Evolutionary conservation across 2,329 filamentous ascomycete species (phyloP), one percentile per base, ranked within the genome.

Genomic region (Akanthomyces uredinophilus): DNA sequence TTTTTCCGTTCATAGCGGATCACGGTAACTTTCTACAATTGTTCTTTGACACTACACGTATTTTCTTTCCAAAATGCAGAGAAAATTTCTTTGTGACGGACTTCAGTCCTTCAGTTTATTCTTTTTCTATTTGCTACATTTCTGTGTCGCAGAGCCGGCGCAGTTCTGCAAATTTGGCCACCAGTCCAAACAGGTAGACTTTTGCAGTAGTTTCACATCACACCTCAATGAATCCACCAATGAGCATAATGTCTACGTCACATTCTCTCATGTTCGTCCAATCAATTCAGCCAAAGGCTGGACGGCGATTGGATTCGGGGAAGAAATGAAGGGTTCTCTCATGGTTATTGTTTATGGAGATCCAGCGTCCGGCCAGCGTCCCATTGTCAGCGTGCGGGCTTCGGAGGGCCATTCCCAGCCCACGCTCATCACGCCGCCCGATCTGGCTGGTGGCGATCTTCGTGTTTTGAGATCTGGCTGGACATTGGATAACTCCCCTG

Each of bases 331-430:
- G n/a, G 66, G 66, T 6, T 57, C 66, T 8, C 63, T 67, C 39
- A 67, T 67, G 66, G 65, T 67, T 47, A 62, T 67, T 53, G 58
- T 67, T n/a, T 67, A 67, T 22, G 66, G 66, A 29, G 64, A 67
- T 41, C 65, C 65, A 22, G 50, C 60, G 29, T 52, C 60, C 5
- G 59, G 53, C 13, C 37, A 58, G 2, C 44, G 53, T 20, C 64
- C 64, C 35, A 60, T 62, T 43, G 39, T 66, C 56, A 66, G 65
- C 60, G 52, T 66, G 29, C 65, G 66, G 14, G 64, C 64, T 16
- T 55, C 60, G 50, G 18, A 46, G 24, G 62, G 62, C 20, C 66
- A 67, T 43, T 32, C 46, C 4, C 51, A 57, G 7, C 66, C 66
- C 1, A 39, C 35, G 7, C 58, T 51, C 7, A 24, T 67, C 18